Percentiles rank a stretch among this genome's conserved stretches.
These are phyloP conservation scores for Phytophthora crassamura DNA, from an alignment of 352 stramenopile species.

Conservation along the genomic window DNA sequence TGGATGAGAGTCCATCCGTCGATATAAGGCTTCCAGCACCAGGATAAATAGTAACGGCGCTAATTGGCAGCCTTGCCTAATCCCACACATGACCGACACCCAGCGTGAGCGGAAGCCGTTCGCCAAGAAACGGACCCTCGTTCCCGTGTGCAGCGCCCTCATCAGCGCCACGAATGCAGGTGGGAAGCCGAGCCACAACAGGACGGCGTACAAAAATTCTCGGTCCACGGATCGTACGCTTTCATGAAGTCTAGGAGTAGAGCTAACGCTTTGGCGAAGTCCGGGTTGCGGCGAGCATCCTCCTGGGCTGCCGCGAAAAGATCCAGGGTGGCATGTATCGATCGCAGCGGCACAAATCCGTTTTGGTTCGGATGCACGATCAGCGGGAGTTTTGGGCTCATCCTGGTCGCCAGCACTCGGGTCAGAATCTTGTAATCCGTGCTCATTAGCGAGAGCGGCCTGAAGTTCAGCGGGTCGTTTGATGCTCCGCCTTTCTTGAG, in stretches of 20 bases:
- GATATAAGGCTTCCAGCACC: background rate
- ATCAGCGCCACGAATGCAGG: too few relatives aligned
- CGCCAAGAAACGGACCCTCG: background rate
- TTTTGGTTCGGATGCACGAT: background rate
- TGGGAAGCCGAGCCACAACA: too few relatives aligned
- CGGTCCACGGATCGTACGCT: constrained; percentile 2
- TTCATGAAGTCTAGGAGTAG: constrained; percentile 1
- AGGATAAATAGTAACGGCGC: constrained; percentile 6
- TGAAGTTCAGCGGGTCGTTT: too few relatives aligned
- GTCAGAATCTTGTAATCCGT: too few relatives aligned
- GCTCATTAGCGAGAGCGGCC: too few relatives aligned
- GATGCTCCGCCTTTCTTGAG: too few relatives aligned
- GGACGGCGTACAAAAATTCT: background rate
- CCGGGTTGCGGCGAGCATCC: too few relatives aligned
- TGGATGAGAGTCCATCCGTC: too few relatives aligned
- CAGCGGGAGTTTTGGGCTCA: background rate
- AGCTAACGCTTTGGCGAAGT: background rate
- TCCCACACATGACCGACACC: background rate
- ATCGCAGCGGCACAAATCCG: too few relatives aligned
- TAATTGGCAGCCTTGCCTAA: constrained; percentile 3
- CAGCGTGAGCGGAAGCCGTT: background rate
- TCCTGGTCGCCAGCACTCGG: background rate
- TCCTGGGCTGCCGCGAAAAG: too few relatives aligned
- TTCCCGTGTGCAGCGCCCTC: too few relatives aligned
- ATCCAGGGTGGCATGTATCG: too few relatives aligned